Evolutionary conservation across 768 basidiomycete species (phyloP), one percentile per base, ranked within the genome.

Genomic region (Pleurotus platypus): DNA sequence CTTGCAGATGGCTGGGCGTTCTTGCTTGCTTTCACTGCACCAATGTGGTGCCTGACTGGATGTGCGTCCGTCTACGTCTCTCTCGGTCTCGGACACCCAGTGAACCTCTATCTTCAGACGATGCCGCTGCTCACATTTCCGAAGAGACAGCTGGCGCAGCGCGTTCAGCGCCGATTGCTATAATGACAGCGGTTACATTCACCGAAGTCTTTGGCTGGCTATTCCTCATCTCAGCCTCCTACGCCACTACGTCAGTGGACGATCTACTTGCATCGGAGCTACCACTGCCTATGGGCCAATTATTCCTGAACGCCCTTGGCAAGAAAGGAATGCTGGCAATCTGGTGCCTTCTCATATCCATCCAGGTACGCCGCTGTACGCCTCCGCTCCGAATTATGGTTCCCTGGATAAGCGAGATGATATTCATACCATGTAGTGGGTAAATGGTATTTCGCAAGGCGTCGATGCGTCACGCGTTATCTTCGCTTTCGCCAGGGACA

Each of bases 31-130:
- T 85, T 86, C 63, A 85, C 82, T 0, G 70, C 83, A 1, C 80
- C 82, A 1, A 85, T 85, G 83, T 86, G 84, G 84, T 81, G 81
- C 1, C 65, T 86, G 55, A 85, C 84, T 0, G 84, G 84, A 59
- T 86, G 84, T 84, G 55, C 61, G 81, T 67, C 4, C 7, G 40
- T 38, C 18, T 16, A 16, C 51, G 4, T 46, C 43, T 26, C 37
- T 38, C 26, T n/a, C 18, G 37, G 30, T 18, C 42, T 11, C 15
- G 27, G 9, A 50, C 45, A 27, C 15, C 27, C 42, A 24, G 43
- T 53, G 26, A 62, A 4, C 26, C 24, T 38, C 5, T 16, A n/a
- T n/a, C 22, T 20, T 9, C 58, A 84, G 84, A 86, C 56, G 84
- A 86, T 62, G 85, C 84, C 12, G 82, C 85, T 4, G 84, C 83